Conservation (phyloP, 352 stramenopile species). For the Globisporangium sylvaticum region DNA sequence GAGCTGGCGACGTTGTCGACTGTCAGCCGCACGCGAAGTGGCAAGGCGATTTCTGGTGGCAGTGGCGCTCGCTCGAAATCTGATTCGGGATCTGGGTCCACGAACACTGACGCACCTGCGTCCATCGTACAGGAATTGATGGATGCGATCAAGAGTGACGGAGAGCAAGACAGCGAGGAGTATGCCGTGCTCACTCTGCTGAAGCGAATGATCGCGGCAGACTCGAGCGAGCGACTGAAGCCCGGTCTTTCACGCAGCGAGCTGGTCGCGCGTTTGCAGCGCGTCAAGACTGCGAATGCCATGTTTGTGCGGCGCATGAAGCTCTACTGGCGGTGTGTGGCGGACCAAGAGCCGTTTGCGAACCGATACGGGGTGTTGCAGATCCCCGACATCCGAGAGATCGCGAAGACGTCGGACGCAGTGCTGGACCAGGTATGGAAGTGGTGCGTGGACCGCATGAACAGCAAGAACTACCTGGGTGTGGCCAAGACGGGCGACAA, state of each 20-base stretch:
- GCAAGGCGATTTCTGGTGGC: constrained; percentile 16
- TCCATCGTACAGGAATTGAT: constrained; percentile 28
- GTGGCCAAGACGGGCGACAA: constrained; percentile 69
- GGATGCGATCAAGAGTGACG: constrained; percentile 24
- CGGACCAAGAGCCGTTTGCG: constrained; percentile 25
- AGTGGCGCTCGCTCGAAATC: not conserved
- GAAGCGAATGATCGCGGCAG: constrained; percentile 48
- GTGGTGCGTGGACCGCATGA: constrained; percentile 83
- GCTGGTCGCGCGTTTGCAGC: constrained; percentile 34
- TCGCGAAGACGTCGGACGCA: constrained; percentile 43
- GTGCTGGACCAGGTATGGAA: constrained; percentile 80
- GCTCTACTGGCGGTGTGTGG: constrained; percentile 74
- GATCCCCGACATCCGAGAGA: constrained; percentile 48
- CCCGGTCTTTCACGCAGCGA: constrained; percentile 30
- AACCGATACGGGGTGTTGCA: constrained; percentile 19
- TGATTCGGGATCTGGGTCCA: not conserved
- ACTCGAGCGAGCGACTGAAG: constrained; percentile 61
- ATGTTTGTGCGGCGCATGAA: constrained; percentile 83
- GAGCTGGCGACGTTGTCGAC: not conserved
- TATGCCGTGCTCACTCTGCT: constrained; percentile 52
- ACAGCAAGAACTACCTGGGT: constrained; percentile 71
- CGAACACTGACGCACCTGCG: not conserved
- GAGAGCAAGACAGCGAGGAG: constrained; percentile 36
- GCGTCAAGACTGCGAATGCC: constrained; percentile 47
- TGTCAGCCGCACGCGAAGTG: constrained; percentile 19